Base-by-base conservation (phyloP, 768 basidiomycete species). In the Auricularia cornea region DNA sequence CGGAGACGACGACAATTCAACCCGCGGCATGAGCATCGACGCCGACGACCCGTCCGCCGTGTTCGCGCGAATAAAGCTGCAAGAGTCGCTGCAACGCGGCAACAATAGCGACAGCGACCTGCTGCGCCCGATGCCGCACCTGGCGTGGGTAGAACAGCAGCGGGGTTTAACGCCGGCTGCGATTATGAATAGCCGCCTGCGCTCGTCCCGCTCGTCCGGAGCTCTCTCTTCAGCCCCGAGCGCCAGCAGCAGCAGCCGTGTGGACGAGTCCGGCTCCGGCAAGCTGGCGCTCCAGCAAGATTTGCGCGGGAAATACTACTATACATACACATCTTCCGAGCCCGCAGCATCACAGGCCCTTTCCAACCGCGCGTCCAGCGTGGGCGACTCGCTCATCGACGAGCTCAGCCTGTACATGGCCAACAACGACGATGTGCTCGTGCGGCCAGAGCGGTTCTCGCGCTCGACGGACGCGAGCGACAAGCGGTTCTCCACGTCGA, bases 271-370 rank as follows among this genome's bases (percentile, higher is more conserved):
- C 59, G 62, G 33, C 16, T 18, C 11, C 26, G 86, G 88, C 2
- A 87, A 83, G 65, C 78, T 92, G 28, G 85, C 84, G 3, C 72
- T 92, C 57, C 81, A 90, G 70, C 79, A 84, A 66, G 86, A 87
- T 71, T 78, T 80, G 4, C 77, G 84, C 6, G 90, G 90, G 29
- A 85, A 84, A 68, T 91, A 86, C 66, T 90, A 92, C 68, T 92
- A 92, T 71, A 81, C 84, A 1, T 92, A 91, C 69, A 83, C 79
- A 0, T 74, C 74, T 1, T 78, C 54, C 18, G 44, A 48, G 20
- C 44, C 44, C 44, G 44, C 44, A 48, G 44, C 44, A 20, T 48
- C 44, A 23, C 20, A 48, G 6, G 20, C 20, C 44, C 20, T 18
- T 20, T 48, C 44, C 44, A 16, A 8, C 38, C 8, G 51, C 30